Percentiles rank a stretch among this genome's conserved stretches.
These are phyloP conservation scores for Aureobasidium pullulans DNA, from an alignment of 2,329 filamentous ascomycete species.

Conservation along the genomic window DNA sequence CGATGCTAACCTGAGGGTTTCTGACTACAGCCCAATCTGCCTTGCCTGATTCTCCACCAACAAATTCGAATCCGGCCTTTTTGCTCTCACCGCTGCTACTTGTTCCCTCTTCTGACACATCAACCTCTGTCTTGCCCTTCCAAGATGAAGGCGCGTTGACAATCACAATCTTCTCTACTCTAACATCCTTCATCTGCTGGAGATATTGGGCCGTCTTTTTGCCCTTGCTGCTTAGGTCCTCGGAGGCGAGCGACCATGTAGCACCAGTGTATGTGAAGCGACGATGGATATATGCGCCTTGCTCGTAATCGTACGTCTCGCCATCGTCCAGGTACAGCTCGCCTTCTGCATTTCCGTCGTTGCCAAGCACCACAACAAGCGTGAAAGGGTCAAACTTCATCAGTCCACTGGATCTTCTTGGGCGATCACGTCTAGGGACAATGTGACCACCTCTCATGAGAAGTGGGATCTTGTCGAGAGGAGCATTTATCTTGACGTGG, in stretches of 20 bases:
- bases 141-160: conserved; percentile 70
- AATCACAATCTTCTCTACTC: conserved; percentile 76
- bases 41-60: conserved; percentile 44
- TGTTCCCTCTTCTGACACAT: conserved; percentile 55
- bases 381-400: conserved; percentile 97
- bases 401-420: conserved; percentile 73
- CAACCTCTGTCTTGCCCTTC: conserved; percentile 56
- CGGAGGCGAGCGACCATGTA: conserved; percentile 56
- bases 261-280: conserved; percentile 58
- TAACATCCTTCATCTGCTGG: conserved; percentile 69
- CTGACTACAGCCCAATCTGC: conserved; percentile 58
- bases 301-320: conserved; percentile 80
- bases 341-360: conserved; percentile 65
- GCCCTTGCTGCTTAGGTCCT: conserved; percentile 53
- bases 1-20: conserved; percentile 55
- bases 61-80: conserved; percentile 54
- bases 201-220: conserved; percentile 65
- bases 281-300: conserved; percentile 82
- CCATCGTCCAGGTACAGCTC: conserved; percentile 89
- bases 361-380: conserved; percentile 66
- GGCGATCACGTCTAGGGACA: conserved; percentile 80
- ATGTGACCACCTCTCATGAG: conserved; percentile 92
- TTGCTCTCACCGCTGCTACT: conserved; percentile 34
- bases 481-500: conserved; percentile 65
- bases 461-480: conserved; percentile 78